Conservation (phyloP, 345 rosid genomes). For the Eutrema yunnanense region DNA sequence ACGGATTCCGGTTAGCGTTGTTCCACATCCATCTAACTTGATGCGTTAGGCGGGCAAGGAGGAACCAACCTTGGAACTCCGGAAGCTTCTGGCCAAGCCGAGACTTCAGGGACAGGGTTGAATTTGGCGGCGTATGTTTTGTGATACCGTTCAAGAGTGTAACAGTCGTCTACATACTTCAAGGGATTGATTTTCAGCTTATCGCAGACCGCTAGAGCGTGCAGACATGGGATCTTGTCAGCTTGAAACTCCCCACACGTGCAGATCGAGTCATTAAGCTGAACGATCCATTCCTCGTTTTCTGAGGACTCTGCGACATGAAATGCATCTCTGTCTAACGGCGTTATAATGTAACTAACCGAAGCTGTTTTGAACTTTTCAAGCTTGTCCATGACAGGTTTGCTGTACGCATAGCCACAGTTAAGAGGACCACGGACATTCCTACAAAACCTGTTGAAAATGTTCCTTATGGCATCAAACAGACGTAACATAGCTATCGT, state of each 20-base stretch:
- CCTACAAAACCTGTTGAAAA: background rate
- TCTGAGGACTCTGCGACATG: background rate
- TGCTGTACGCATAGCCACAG: background rate
- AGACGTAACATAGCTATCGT: background rate
- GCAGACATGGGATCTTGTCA: background rate
- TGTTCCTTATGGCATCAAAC: background rate
- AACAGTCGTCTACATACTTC: constrained; percentile 1
- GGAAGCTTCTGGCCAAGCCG: constrained; percentile 5
- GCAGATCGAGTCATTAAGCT: background rate
- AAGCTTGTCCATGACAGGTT: background rate
- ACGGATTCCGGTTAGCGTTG: too few species aligned
- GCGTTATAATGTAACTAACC: background rate
- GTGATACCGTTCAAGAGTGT: background rate
- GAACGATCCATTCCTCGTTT: background rate
- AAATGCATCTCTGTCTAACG: background rate
- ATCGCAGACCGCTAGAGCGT: background rate
- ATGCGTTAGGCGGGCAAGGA: background rate
- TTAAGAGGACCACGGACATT: background rate
- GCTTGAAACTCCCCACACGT: background rate
- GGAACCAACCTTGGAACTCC: constrained; percentile 8
- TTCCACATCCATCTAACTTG: too few species aligned
- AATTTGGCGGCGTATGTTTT: background rate
- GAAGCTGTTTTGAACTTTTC: background rate
- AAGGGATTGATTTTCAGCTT: background rate
- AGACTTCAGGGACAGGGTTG: background rate